These are phyloP conservation scores for Aurantiochytrium sp. DNA, from an alignment of 108 stramenopile species.

Conservation along the genomic window DNA sequence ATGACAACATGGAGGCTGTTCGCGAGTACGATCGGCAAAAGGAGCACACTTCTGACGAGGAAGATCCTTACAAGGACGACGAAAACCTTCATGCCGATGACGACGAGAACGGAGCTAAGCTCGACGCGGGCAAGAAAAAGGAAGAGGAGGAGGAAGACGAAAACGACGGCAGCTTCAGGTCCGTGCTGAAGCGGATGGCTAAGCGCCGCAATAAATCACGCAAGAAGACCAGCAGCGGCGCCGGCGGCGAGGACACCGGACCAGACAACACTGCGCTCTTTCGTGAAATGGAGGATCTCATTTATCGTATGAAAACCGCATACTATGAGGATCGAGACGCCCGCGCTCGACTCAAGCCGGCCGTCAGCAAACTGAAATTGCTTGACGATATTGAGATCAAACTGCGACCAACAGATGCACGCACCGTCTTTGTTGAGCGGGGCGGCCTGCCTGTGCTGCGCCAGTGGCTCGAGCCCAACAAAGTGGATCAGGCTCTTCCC, in stretches of 20 bases:
- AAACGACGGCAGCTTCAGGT: background rate
- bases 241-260: background rate
- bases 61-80: background rate
- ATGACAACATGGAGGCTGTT: background rate
- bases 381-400: background rate
- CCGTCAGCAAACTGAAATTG: background rate
- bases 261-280: background rate
- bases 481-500: background rate
- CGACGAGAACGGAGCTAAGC: background rate
- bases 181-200: background rate
- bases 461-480: background rate
- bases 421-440: background rate
- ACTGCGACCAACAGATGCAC: background rate
- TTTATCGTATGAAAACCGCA: background rate
- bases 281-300: background rate
- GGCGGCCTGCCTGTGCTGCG: background rate
- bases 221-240: background rate
- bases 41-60: background rate
- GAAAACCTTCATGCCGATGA: background rate
- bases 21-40: background rate
- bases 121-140: background rate
- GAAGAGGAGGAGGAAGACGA: background rate
- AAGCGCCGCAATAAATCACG: background rate
- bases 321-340: background rate
- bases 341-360: background rate